phyloP scores from a whole-genome alignment of 1,284 basidiomycete species.

The Apiotrichum veenhuisii region DNA sequence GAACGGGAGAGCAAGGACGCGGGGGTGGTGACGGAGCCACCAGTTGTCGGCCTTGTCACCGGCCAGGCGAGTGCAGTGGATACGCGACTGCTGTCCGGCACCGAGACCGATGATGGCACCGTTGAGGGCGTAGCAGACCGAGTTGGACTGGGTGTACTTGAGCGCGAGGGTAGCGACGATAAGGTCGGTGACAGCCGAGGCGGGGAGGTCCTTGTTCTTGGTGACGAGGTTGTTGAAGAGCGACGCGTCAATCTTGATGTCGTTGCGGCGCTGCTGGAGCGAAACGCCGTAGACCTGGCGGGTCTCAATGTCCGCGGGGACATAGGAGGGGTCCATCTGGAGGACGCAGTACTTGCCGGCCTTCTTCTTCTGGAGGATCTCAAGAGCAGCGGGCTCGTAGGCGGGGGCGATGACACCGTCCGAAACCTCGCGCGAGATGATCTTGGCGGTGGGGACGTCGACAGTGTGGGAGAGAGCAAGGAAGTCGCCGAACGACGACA shows the following conservation, averaged over 20 bases:
- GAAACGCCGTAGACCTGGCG: constrained; percentile 92
- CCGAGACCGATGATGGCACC: constrained; percentile 94
- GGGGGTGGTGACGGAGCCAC: constrained; percentile 97
- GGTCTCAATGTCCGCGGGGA: constrained; percentile 75
- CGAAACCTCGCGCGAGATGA: constrained; percentile 96
- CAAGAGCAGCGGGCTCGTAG: constrained; percentile 82
- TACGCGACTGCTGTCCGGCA: constrained; percentile 96
- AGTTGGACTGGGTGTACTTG: constrained; percentile 99
- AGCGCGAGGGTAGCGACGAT: constrained; percentile 93
- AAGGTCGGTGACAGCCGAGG: constrained; percentile 72
- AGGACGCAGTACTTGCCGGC: constrained; percentile 98
- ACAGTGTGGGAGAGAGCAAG: constrained; percentile 90
- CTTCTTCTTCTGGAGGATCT: constrained; percentile 93
- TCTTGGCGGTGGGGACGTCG: constrained; percentile 89
- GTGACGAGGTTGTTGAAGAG: constrained; percentile 88
- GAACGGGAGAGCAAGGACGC: constrained; percentile 66
- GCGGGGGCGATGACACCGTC: constrained; percentile 97
- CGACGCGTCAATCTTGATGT: constrained; percentile 76
- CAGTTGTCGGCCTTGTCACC: constrained; percentile 98
- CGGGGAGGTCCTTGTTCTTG: constrained; percentile 75
- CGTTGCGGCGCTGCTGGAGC: constrained; percentile 88
- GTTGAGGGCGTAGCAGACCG: constrained; percentile 90
- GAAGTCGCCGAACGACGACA: constrained; percentile 99
- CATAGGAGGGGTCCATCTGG: constrained; percentile 79
- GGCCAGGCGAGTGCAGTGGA: constrained; percentile 97